Conservation (phyloP, 2,329 filamentous ascomycete species). For the Alternaria triticina region DNA sequence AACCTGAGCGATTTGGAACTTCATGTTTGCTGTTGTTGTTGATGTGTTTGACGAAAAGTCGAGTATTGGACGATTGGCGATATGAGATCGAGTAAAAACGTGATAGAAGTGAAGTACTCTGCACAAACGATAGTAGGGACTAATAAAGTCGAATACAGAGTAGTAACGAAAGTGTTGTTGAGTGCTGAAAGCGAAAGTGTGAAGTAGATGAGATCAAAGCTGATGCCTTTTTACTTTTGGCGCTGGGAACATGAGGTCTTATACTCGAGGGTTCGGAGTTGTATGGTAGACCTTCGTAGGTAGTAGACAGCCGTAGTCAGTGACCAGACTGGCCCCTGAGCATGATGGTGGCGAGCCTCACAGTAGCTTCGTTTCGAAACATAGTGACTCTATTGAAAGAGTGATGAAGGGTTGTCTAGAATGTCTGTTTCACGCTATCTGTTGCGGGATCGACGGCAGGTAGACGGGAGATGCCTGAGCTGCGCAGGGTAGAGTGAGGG, state of each 20-base stretch:
- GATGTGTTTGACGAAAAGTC: not conserved
- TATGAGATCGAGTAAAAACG: not conserved
- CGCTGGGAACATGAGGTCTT: constrained; percentile 2
- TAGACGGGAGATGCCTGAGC: not conserved
- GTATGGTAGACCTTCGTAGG: not conserved
- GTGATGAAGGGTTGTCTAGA: constrained; percentile 6
- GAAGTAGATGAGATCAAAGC: not conserved
- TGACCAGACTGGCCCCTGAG: not conserved
- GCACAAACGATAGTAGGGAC: constrained; percentile 7
- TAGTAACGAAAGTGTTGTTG: not conserved
- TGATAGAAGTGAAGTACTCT: constrained; percentile 1
- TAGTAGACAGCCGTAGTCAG: not conserved
- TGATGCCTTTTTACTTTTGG: constrained; percentile 10
- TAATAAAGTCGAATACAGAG: not conserved
- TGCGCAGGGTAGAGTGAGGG: not conserved
- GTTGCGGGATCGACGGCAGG: constrained; percentile 2
- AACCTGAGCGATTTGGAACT: constrained; percentile 9
- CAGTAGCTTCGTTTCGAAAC: constrained; percentile 10
- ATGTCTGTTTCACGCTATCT: not conserved
- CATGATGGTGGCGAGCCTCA: not conserved
- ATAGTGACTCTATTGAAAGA: not conserved
- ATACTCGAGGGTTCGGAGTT: constrained; percentile 1
- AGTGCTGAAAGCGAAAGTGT: constrained; percentile 7
- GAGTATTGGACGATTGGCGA: not conserved
- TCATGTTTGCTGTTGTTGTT: constrained; percentile 8